Evolutionary conservation across 2,329 filamentous ascomycete species (phyloP), one percentile per base, ranked within the genome.

Genomic region (Aspergillus ibericus): DNA sequence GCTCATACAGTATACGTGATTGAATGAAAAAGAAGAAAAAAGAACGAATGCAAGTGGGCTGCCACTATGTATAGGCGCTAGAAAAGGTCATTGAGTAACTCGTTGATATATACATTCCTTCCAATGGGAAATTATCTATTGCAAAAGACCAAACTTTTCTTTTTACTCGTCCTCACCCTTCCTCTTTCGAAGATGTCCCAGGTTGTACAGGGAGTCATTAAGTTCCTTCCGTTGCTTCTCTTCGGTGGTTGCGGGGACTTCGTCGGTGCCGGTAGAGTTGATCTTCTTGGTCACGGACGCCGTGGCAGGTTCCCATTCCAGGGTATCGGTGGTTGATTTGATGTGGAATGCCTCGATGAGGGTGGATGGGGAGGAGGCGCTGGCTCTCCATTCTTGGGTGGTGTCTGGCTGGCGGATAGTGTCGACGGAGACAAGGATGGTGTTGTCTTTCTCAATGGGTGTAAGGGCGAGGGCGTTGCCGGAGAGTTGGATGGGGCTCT

Each of bases 381-480:
- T 63, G 6, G 62, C 58, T 60, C 66, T 72, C 71, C 71, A 73
- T 50, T 75, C 70, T 32, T 76, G 77, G 4, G 75, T 82, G n/a
- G 82, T 85, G 13, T 78, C 77, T 34, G 79, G 66, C 53, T 80
- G 73, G 62, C 85, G 83, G 54, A 83, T 68, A 38, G 77, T 78
- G 66, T 87, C 85, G 50, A 85, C 72, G 1, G 84, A 83, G 36
- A 86, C 76, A 22, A 83, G 53, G 44, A 80, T 63, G 6, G 66
- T 69, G 51, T 66, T 67, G 10, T 67, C 62, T 8, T 72, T 68
- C 40, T 68, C 65, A 10, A 69, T 55, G n/a, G 60, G 54, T 16
- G 76, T 67, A n/a, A 84, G 66, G 68, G 87, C 84, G 4, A 93
- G 81, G 0, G 87, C 83, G 66, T 90, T 92, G 7, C 88, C 88